Percentiles rank a stretch among this genome's conserved stretches.
phyloP scores from a whole-genome alignment of 2,329 filamentous ascomycete species.

The Apiospora arundinis region DNA sequence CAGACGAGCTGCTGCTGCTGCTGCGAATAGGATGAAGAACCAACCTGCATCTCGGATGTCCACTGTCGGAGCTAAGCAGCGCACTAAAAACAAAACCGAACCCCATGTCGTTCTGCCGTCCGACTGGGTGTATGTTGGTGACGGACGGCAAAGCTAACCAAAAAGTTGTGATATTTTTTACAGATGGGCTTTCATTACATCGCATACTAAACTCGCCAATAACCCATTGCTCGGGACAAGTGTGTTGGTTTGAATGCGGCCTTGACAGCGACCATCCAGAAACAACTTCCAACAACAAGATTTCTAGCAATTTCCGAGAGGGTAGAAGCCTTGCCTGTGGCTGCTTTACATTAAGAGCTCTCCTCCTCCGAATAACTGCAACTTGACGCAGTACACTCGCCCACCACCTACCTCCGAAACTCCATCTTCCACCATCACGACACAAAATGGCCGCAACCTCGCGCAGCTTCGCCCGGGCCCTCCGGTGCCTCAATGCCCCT shows the following conservation, averaged over 20 bases:
- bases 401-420: conserved; percentile 25
- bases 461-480: conserved; percentile 21
- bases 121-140: background rate
- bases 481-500: conserved; percentile 22
- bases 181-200: conserved; percentile 10
- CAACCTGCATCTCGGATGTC: conserved; percentile 14
- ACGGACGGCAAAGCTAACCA: conserved; percentile 14
- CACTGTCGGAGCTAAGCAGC: conserved; percentile 15
- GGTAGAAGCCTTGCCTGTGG: background rate
- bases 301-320: background rate
- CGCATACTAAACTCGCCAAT: conserved; percentile 5
- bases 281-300: background rate
- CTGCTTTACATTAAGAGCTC: background rate
- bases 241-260: background rate
- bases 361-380: background rate
- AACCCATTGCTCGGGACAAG: conserved; percentile 5
- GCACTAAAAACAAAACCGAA: background rate
- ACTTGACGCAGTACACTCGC: conserved; percentile 1
- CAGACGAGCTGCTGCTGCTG: background rate
- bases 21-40: background rate
- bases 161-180: conserved; percentile 20
- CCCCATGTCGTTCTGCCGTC: background rate
- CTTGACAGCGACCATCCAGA: background rate
- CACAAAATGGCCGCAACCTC: conserved; percentile 21
- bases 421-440: conserved; percentile 19